These are phyloP conservation scores for Blastobotrys terrestris DNA, from an alignment of 805 yeast species.

Conservation along the genomic window DNA sequence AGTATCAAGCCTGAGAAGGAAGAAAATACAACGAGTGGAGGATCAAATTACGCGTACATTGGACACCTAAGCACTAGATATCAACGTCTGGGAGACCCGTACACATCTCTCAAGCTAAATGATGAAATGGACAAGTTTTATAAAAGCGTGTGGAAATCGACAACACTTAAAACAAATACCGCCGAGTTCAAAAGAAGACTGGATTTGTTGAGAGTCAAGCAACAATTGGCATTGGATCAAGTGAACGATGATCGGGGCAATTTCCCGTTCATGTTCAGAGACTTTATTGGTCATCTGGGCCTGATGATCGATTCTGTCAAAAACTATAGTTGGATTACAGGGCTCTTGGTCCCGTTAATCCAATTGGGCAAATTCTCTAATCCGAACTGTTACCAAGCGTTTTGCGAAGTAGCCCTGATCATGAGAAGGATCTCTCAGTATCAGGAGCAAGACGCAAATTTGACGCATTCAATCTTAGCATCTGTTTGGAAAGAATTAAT, in stretches of 20 bases:
- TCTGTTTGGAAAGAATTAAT: constrained; percentile 18
- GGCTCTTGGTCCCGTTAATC: constrained; percentile 14
- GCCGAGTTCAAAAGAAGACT: constrained; percentile 10
- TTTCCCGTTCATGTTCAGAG: constrained; percentile 15
- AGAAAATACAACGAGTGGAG: neutral
- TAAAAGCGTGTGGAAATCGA: neutral
- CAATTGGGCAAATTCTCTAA: neutral
- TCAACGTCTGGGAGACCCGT: constrained; percentile 3
- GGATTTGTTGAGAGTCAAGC: constrained; percentile 10
- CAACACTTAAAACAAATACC: constrained; percentile 4
- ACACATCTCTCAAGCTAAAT: constrained; percentile 6
- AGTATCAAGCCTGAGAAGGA: neutral
- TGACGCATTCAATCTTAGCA: constrained; percentile 9
- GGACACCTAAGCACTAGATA: neutral
- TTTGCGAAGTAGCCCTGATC: constrained; percentile 12
- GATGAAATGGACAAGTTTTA: constrained; percentile 9
- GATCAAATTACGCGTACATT: neutral
- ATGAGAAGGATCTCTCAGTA: constrained; percentile 6
- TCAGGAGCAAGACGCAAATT: constrained; percentile 4
- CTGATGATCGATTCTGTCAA: constrained; percentile 9
- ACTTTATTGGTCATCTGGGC: constrained; percentile 16
- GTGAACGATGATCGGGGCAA: constrained; percentile 6
- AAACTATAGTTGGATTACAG: constrained; percentile 11
- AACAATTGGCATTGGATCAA: constrained; percentile 6
- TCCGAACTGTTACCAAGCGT: constrained; percentile 7